These are phyloP conservation scores for Solanum dulcamara DNA, from an alignment of 257 asterid genomes.

Conservation along the genomic window DNA sequence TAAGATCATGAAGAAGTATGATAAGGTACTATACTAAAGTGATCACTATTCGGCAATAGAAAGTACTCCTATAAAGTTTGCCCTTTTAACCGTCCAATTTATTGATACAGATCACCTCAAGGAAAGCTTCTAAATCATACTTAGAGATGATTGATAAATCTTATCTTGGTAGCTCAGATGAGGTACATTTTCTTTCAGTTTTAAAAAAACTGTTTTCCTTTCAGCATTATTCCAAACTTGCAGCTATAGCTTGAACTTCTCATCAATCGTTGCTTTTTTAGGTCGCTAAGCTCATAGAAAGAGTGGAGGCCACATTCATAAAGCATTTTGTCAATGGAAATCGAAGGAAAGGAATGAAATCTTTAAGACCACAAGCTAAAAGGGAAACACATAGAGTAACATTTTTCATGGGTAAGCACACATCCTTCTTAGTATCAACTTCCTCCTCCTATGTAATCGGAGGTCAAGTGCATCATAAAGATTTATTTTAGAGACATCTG, in stretches of 20 bases:
- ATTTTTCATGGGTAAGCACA: constrained; percentile 51
- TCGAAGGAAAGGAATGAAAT: constrained; percentile 54
- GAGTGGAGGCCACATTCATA: constrained; percentile 49
- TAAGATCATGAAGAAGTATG: constrained; percentile 86
- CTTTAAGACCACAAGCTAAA: constrained; percentile 45
- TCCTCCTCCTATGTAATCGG: not conserved
- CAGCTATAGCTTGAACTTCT: not conserved
- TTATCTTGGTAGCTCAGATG: constrained; percentile 58
- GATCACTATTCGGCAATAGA: not conserved
- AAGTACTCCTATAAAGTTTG: not conserved
- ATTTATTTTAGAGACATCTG: not conserved
- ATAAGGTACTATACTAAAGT: constrained; percentile 39
- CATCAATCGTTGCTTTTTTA: not conserved
- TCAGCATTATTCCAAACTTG: not conserved
- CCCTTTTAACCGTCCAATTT: not conserved
- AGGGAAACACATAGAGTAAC: constrained; percentile 62
- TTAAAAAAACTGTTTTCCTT: not conserved
- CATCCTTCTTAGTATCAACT: not conserved
- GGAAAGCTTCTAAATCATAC: constrained; percentile 68
- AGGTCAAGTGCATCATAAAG: not conserved
- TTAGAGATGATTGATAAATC: constrained; percentile 69
- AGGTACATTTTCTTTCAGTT: constrained; percentile 33
- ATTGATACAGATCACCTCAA: constrained; percentile 49
- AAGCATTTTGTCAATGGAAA: constrained; percentile 82
- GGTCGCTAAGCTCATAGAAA: constrained; percentile 48